Conservation (phyloP, 2,329 filamentous ascomycete species). For the Byssothecium circinans region DNA sequence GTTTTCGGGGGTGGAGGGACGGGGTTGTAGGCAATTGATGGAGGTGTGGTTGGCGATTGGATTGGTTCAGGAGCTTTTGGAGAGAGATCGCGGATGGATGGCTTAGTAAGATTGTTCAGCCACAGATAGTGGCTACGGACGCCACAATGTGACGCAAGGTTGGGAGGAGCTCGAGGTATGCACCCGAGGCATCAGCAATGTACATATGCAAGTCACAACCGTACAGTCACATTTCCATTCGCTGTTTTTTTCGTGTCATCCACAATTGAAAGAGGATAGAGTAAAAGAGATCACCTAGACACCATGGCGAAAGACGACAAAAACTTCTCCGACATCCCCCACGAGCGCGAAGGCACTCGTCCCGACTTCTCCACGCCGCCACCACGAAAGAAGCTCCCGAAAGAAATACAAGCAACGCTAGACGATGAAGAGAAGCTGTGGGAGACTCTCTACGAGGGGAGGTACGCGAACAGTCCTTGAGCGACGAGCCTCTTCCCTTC, state of each 20-base stretch:
- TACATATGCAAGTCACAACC: too few species aligned
- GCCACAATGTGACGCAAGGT: slow-evolving; percentile 1
- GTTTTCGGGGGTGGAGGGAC: slow-evolving; percentile 25
- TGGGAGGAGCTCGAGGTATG: not conserved
- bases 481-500: not conserved
- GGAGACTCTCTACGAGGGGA: slow-evolving; percentile 75
- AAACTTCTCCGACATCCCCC: slow-evolving; percentile 41
- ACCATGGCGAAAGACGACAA: slow-evolving; percentile 44
- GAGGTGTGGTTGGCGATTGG: slow-evolving; percentile 4
- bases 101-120: not conserved
- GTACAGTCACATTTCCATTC: too few species aligned
- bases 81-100: not conserved
- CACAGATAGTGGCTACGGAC: not conserved
- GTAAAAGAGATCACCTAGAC: not conserved
- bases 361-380: slow-evolving; percentile 53
- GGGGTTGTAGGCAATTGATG: slow-evolving; percentile 9
- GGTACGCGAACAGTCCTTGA: slow-evolving; percentile 58
- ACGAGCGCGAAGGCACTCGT: slow-evolving; percentile 46
- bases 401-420: slow-evolving; percentile 57
- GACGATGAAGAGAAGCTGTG: slow-evolving; percentile 72
- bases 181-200: not conserved
- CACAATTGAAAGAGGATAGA: not conserved
- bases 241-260: not conserved
- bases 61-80: slow-evolving; percentile 23
- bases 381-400: slow-evolving; percentile 56